Base-by-base conservation (phyloP, 2,329 filamentous ascomycete species). In the Coniochaeta ligniaria region DNA sequence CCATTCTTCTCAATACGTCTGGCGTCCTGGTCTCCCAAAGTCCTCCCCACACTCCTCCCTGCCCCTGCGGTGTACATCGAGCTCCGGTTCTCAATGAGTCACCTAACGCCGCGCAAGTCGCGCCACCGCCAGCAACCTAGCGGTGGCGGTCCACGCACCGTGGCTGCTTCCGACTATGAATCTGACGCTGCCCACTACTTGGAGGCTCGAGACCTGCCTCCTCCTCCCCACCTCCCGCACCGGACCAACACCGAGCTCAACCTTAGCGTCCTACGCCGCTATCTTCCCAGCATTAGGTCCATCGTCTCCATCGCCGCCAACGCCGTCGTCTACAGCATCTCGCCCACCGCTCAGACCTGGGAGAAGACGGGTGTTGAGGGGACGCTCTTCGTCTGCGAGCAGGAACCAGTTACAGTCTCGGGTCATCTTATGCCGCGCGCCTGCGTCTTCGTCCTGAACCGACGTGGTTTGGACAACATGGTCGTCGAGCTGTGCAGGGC, bases 191-290 rank as follows among this genome's bases (percentile, higher is more conserved):
- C 78, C 35, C 74, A 77, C 65, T 82, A 84, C 69, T 67, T 75
- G 66, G 74, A 76, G 57, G 63, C 71, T 57, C 72, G 76, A 68
- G 67, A 75, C 65, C 61, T 74, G 68, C 62, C 74, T 68, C 63
- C 77, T 73, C 38, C 82, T 76, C 69, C 80, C 75, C 58, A 84
- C 78, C 65, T 83, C 77, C 76, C 84, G 75, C 79, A 59, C 72
- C 87, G 90, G 65, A 88, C 88, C 64, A 95, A 93, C 73, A 90
- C 89, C 60, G 89, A 96, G 66, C 87, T 98, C 70, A 98, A 98
- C 78, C 82, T 96, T 65, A 81, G 85, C 57, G 94, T 97, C 43
- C 82, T 98, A 38, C 87, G 84, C 62, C 90, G 92, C 66, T 91
- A 96, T 76, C 84, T 91, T 61, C 90, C 92, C 35, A 82, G 84